phyloP scores from a whole-genome alignment of 2,329 filamentous ascomycete genomes.

The Fusarium staphyleae region DNA sequence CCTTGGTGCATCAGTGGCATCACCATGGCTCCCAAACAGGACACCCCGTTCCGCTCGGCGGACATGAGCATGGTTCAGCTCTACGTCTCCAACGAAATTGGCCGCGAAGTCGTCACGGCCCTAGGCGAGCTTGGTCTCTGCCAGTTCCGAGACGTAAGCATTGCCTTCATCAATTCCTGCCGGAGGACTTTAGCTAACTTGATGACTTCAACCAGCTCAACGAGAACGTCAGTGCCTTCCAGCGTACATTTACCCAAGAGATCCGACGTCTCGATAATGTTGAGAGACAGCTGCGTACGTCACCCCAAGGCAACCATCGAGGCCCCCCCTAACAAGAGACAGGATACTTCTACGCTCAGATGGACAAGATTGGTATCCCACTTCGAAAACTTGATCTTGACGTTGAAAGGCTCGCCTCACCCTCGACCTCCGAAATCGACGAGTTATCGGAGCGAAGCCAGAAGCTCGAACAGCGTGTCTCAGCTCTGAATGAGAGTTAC shows the following conservation, averaged over 20 bases:
- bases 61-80: conserved; percentile 99
- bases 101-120: conserved; percentile 94
- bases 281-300: conserved; percentile 92
- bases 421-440: conserved; percentile 93
- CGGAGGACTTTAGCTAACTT: conserved; percentile 25
- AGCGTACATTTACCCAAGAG: conserved; percentile 96
- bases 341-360: conserved; percentile 95
- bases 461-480: conserved; percentile 88
- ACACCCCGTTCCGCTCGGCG: conserved; percentile 99
- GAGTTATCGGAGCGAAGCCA: conserved; percentile 93
- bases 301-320: conserved; percentile 28
- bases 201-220: conserved; percentile 71
- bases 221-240: conserved; percentile 89
- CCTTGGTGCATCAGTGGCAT: conserved; percentile 43
- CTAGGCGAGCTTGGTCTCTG: conserved; percentile 95
- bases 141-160: conserved; percentile 92
- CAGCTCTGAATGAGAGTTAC: conserved; percentile 95
- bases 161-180: conserved; percentile 27
- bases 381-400: conserved; percentile 94
- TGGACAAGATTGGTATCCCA: conserved; percentile 88
- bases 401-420: conserved; percentile 82
- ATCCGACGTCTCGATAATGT: conserved; percentile 98
- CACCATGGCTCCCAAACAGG: conserved; percentile 71
- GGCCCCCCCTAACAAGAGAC: conserved; percentile 41
- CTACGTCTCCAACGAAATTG: conserved; percentile 99